phyloP scores from a whole-genome alignment of 345 rosid genomes.

The Eucalyptus caleyi region DNA sequence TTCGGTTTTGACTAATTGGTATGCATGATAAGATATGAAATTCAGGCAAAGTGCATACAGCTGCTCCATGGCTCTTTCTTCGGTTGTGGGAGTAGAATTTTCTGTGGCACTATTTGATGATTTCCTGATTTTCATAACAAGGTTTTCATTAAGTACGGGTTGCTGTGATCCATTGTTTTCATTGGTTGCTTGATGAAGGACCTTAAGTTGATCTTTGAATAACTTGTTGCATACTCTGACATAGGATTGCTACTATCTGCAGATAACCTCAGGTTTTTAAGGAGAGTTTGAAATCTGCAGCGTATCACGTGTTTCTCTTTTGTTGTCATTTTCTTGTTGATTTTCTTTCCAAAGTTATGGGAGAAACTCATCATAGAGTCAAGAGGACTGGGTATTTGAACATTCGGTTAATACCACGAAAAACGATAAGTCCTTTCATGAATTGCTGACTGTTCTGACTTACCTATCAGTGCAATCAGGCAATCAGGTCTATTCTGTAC shows the following conservation, averaged over 20 bases:
- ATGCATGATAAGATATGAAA: background rate
- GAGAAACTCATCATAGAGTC: background rate
- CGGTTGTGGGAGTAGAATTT: background rate
- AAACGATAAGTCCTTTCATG: background rate
- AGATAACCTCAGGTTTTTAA: background rate
- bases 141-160: background rate
- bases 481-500: background rate
- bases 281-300: background rate
- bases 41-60: background rate
- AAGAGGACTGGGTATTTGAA: background rate
- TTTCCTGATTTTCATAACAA: background rate
- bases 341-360: background rate
- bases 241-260: background rate
- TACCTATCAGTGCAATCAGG: background rate
- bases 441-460: background rate
- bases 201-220: background rate
- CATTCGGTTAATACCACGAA: accelerated
- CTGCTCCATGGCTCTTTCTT: background rate
- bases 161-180: background rate
- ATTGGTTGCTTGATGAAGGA: background rate
- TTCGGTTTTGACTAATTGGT: background rate
- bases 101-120: background rate
- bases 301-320: background rate
- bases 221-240: background rate
- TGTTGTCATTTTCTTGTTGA: background rate